phyloP scores from a whole-genome alignment of 140 eudicot genomes.

The Cichorium intybus region DNA sequence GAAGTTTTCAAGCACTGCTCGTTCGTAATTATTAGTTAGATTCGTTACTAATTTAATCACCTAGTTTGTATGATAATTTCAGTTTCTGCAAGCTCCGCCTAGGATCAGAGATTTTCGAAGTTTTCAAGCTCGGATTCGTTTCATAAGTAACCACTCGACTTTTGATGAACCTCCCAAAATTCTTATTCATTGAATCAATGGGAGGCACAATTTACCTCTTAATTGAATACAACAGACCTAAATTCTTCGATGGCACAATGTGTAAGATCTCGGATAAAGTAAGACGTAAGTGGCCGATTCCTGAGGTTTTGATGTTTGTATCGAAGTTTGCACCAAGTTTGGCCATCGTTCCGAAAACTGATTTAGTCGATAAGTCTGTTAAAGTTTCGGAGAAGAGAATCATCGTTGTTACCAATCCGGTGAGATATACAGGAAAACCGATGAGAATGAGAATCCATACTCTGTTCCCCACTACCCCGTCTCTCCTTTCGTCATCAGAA shows the following conservation, averaged over 20 bases:
- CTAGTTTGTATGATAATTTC: too few species aligned
- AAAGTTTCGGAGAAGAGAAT: conserved; percentile 63
- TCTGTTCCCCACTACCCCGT: too few species aligned
- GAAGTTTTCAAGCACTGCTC: too few species aligned
- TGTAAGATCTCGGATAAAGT: conserved; percentile 72
- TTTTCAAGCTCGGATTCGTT: too few species aligned
- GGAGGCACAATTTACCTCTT: conserved; percentile 84
- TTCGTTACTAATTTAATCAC: too few species aligned
- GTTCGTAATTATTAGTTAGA: too few species aligned
- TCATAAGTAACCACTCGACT: too few species aligned
- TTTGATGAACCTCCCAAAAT: conserved; percentile 46
- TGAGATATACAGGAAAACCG: conserved; percentile 76
- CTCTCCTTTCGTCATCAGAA: too few species aligned
- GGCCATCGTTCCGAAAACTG: conserved; percentile 79
- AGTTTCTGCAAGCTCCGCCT: too few species aligned
- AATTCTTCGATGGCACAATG: conserved; percentile 64
- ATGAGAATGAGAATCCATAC: too few species aligned
- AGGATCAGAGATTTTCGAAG: too few species aligned
- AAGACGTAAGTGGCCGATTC: conserved; percentile 84
- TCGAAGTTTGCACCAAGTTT: conserved; percentile 66
- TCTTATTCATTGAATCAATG: conserved; percentile 82
- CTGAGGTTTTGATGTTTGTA: conserved; percentile 57
- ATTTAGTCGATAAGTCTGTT: conserved; percentile 73
- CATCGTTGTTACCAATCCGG: conserved; percentile 64
- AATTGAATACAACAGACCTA: conserved; percentile 32